These are phyloP conservation scores for Annona cherimola DNA, from an alignment of 164 flowering plant genomes.

Conservation along the genomic window DNA sequence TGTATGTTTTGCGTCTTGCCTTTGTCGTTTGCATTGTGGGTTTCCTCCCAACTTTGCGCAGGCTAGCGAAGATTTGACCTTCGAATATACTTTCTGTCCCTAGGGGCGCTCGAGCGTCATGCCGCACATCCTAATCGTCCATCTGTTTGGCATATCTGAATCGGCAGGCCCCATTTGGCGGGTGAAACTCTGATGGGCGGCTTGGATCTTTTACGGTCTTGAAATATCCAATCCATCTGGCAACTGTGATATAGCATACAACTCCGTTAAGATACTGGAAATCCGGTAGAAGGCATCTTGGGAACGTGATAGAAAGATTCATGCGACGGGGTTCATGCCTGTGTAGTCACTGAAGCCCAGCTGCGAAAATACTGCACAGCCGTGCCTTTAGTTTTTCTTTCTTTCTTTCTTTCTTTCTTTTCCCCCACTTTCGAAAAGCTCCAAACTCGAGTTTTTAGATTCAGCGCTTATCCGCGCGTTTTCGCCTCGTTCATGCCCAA, in stretches of 20 bases:
- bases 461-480: not conserved
- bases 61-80: not conserved
- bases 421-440: not conserved
- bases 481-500: not conserved
- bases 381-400: not conserved
- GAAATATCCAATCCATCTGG: not conserved
- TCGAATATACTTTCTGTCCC: not conserved
- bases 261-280: too few species aligned
- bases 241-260: not conserved
- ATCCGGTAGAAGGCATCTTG: not conserved
- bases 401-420: too few species aligned
- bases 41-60: not conserved
- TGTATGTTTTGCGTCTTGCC: not conserved
- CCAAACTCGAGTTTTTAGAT: not conserved
- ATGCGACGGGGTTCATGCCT: not conserved
- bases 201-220: not conserved
- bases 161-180: not conserved
- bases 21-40: not conserved
- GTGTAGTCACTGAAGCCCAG: not conserved
- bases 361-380: not conserved
- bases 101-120: not conserved
- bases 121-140: not conserved
- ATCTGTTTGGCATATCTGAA: not conserved
- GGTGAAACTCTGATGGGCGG: not conserved
- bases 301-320: not conserved